Evolutionary conservation across 805 yeast genomes (phyloP).

Genomic region (Candida khao-thaluensis): DNA sequence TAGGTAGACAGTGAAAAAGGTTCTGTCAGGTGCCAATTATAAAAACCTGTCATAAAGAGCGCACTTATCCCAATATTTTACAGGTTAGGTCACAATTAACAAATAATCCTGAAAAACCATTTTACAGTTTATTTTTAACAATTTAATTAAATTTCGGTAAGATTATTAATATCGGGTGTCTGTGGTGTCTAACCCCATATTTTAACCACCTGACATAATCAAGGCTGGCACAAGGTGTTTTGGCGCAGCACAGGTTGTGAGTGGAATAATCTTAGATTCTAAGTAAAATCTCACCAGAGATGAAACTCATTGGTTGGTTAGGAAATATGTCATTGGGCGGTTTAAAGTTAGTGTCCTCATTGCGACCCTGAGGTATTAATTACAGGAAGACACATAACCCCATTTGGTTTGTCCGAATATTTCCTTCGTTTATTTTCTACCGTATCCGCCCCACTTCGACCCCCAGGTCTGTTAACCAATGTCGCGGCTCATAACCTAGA

Average conservation of each 20-base stretch:
- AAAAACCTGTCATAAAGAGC: background rate
- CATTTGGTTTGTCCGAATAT: conserved; percentile 3
- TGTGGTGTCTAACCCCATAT: background rate
- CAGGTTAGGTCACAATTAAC: background rate
- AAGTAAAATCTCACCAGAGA: too few relatives aligned
- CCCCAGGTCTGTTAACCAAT: background rate
- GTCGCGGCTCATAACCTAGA: conserved; percentile 6
- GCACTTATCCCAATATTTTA: background rate
- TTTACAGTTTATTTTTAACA: too few relatives aligned
- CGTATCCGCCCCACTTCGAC: conserved; percentile 5
- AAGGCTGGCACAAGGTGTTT: too few relatives aligned
- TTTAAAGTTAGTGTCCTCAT: too few relatives aligned
- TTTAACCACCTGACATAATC: too few relatives aligned
- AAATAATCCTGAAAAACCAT: too few relatives aligned
- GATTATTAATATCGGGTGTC: background rate
- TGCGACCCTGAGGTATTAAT: too few relatives aligned
- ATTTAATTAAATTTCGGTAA: conserved; percentile 2
- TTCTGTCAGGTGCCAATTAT: background rate
- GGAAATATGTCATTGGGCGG: too few relatives aligned
- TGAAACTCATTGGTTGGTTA: too few relatives aligned
- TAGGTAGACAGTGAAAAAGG: too few relatives aligned
- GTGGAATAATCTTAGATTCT: too few relatives aligned
- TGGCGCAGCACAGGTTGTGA: too few relatives aligned
- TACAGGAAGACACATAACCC: background rate
- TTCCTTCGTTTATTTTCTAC: conserved; percentile 1